Evolutionary conservation across 805 yeast genomes (phyloP), one percentile per base, ranked within the genome.

Genomic region (Komagataella kurtzmanii): DNA sequence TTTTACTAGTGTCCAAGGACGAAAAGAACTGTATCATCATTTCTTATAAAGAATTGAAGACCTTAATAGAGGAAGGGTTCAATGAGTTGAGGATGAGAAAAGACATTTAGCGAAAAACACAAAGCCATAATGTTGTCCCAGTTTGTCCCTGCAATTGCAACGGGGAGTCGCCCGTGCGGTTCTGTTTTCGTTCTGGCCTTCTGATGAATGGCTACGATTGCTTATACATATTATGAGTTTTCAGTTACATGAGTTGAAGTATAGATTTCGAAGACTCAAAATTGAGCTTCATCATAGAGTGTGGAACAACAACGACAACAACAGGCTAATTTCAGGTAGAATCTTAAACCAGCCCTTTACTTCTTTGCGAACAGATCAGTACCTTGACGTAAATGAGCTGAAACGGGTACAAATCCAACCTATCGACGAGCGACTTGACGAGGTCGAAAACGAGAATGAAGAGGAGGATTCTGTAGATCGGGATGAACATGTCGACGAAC

Each of bases 1-100:
- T 93, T 14, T 69, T 90, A 63, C 73, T 93, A 50, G 88, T 88
- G 1, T 83, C 93, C 40, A 77, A 84, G 8, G 96, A 90, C 64
- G 96, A 88, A 62, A 83, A 81, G 70, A 83, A 80, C 47, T 89
- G 97, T 64, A 70, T 93, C 54, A 82, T 93, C 45, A 84, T 88
- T 51, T 80, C 90, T 58, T 93, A 85, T 65, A 85, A 85, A 67
- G 96, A 89, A 65, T 70, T 93, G 55, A 79, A 81, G 63, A 84
- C 78, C 57, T 67, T 85, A 58, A 73, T 89, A 44, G 91, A 84
- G 54, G 69, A 74, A 53, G 79, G 85, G 17, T 88, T 88, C 63
- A 73, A 85, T 55, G 75, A 73, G 54, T 59, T 75, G 50, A 55
- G 61, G 61, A 21, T 51, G 43, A 36, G 51, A 17, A 24, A 44